These are phyloP conservation scores for Beauveria bassiana DNA, from an alignment of 2,329 filamentous ascomycete genomes.

Conservation along the genomic window DNA sequence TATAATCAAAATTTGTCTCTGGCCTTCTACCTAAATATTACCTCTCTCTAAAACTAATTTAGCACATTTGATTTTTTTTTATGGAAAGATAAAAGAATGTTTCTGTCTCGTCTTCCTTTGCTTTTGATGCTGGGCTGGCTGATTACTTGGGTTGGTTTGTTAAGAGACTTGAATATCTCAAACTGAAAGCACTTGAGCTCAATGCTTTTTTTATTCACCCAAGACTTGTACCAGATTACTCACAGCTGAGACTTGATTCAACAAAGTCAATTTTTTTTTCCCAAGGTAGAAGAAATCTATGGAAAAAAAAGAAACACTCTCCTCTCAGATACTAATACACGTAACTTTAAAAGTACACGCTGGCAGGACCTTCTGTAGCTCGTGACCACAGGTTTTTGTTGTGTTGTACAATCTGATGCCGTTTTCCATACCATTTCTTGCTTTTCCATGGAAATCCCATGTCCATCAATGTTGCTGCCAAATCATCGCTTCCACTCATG, in stretches of 20 bases:
- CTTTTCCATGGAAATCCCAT: background rate
- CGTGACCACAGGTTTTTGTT: no score
- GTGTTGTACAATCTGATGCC: background rate
- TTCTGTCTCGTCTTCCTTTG: background rate
- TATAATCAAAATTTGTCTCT: background rate
- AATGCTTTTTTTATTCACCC: no score
- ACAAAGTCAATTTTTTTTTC: no score
- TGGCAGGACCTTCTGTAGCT: background rate
- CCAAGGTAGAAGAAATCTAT: background rate
- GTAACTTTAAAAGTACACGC: background rate
- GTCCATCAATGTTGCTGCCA: background rate
- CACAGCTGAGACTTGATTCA: no score
- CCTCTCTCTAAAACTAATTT: constrained; percentile 14
- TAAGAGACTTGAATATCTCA: no score
- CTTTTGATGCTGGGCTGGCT: no score
- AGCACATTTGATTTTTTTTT: constrained; percentile 9
- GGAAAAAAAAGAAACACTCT: no score
- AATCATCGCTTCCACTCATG: constrained; percentile 71
- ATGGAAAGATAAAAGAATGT: background rate
- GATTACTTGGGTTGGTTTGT: background rate
- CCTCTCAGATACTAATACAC: background rate
- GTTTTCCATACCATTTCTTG: background rate
- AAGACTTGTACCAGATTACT: no score
- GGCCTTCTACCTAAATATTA: constrained; percentile 10
- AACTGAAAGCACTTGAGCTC: no score